A percentile compares a stretch with the other conserved stretches of the same genome.
Evolutionary conservation across 768 basidiomycete species (phyloP).

Genomic region (Crucibulum laeve): DNA sequence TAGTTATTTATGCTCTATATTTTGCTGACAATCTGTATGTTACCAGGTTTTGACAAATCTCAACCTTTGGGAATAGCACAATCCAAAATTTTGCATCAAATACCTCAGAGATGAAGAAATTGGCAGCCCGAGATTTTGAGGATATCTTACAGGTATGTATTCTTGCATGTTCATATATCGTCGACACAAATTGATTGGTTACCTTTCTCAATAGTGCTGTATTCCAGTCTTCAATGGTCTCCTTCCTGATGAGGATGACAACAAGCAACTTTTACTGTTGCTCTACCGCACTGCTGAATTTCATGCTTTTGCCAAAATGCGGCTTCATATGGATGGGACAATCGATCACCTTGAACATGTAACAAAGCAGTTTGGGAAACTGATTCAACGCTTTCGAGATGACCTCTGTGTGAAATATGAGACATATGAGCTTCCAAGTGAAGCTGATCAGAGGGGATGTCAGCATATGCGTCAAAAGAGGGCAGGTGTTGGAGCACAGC

Average conservation of each 20-base stretch:
- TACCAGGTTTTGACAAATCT: slow-evolving; percentile 22
- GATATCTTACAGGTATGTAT: slow-evolving; percentile 34
- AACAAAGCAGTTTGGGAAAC: slow-evolving; percentile 14
- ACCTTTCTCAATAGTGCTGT: slow-evolving; percentile 17
- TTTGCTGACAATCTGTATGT: neutral
- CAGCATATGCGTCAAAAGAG: too few species aligned
- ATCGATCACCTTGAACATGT: slow-evolving; percentile 13
- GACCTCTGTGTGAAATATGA: slow-evolving; percentile 10
- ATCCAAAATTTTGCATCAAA: slow-evolving; percentile 26
- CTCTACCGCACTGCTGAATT: slow-evolving; percentile 19
- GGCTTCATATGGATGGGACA: slow-evolving; percentile 19
- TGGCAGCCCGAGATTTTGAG: slow-evolving; percentile 33
- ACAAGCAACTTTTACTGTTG: slow-evolving; percentile 14
- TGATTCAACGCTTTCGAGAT: slow-evolving; percentile 13
- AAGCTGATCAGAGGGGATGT: too few species aligned
- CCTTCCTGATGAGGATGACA: slow-evolving; percentile 17
- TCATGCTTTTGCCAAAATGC: slow-evolving; percentile 23
- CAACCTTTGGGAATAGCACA: slow-evolving; percentile 24
- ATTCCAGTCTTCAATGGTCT: slow-evolving; percentile 30
- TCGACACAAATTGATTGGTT: too few species aligned
- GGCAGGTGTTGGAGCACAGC: too few species aligned
- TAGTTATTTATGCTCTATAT: neutral
- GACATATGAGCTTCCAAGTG: neutral
- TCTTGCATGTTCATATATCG: too few species aligned
- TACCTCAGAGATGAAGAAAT: slow-evolving; percentile 25